Conservation (phyloP, 345 rosid genomes). For the Ceriops tagal region DNA sequence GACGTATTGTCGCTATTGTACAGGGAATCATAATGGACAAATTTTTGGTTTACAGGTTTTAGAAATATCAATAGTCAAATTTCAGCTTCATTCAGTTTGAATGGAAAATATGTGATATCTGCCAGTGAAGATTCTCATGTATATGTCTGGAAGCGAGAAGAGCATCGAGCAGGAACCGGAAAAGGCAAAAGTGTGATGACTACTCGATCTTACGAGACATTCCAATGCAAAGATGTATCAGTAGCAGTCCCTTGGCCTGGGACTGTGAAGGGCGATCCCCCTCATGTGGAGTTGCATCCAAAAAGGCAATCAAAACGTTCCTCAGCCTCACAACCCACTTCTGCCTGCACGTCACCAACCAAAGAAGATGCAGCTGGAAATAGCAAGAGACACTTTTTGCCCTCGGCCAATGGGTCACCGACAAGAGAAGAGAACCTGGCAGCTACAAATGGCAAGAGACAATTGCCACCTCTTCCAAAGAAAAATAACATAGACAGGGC, state of each 20-base stretch:
- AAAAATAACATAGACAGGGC: constrained; percentile 45
- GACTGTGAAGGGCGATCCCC: constrained; percentile 64
- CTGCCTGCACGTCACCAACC: constrained; percentile 42
- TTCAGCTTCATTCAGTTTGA: constrained; percentile 67
- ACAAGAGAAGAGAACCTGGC: constrained; percentile 18
- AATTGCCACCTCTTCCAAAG: constrained; percentile 81
- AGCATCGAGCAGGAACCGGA: constrained; percentile 35
- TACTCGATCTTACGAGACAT: constrained; percentile 55
- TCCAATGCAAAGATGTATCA: constrained; percentile 82
- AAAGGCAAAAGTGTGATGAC: constrained; percentile 40
- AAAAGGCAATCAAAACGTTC: constrained; percentile 51
- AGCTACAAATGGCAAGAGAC: constrained; percentile 34
- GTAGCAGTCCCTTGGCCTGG: constrained; percentile 89
- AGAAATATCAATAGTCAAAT: constrained; percentile 84
- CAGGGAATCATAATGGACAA: neutral
- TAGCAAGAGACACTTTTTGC: neutral
- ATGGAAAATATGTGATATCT: constrained; percentile 61
- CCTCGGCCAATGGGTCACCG: neutral
- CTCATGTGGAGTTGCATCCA: constrained; percentile 33
- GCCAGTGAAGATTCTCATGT: constrained; percentile 98
- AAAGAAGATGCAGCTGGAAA: constrained; percentile 30
- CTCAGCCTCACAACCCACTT: constrained; percentile 20
- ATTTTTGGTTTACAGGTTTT: constrained; percentile 45
- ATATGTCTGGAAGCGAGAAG: constrained; percentile 72
- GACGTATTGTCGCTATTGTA: neutral